Conservation (phyloP, 441 rosid genomes). For the Pelargonium myrrhifolium region DNA sequence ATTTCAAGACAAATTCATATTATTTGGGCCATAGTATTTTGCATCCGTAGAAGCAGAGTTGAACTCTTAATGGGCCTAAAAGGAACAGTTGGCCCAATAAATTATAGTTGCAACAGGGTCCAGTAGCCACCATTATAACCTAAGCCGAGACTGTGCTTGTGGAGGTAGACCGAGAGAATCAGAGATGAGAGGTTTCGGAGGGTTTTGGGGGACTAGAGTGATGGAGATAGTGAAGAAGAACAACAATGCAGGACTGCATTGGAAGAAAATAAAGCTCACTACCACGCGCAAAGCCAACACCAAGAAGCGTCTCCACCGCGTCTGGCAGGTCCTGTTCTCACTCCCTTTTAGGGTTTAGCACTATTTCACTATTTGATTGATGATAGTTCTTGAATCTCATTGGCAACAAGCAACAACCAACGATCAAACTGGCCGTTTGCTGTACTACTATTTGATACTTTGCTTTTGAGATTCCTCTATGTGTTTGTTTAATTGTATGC, state of each 20-base stretch:
- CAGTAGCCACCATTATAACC: not conserved
- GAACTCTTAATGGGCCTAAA: not conserved
- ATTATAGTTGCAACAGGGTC: too few species aligned
- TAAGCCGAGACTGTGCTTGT: not conserved
- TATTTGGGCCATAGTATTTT: too few species aligned
- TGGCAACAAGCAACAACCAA: too few species aligned
- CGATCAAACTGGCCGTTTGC: too few species aligned
- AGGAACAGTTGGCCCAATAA: not conserved
- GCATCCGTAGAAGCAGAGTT: not conserved
- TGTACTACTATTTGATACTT: too few species aligned
- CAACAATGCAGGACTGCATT: slow-evolving; percentile 78
- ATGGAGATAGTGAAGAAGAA: slow-evolving; percentile 92
- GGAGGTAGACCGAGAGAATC: not conserved
- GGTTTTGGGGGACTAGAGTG: slow-evolving; percentile 77
- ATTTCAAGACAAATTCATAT: too few species aligned
- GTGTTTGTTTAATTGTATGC: not conserved
- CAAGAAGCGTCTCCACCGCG: slow-evolving; percentile 86
- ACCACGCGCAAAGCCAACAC: slow-evolving; percentile 87
- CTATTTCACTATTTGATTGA: not conserved
- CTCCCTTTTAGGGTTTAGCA: slow-evolving; percentile 14
- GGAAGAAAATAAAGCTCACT: slow-evolving; percentile 91
- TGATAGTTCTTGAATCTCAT: too few species aligned
- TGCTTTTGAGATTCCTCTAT: not conserved
- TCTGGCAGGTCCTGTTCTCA: slow-evolving; percentile 63
- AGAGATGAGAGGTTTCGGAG: slow-evolving; percentile 33